A percentile compares a stretch with the other conserved stretches of the same genome.
Evolutionary conservation across 306 rosid genomes (phyloP).

Genomic region (Rosa multiflora): DNA sequence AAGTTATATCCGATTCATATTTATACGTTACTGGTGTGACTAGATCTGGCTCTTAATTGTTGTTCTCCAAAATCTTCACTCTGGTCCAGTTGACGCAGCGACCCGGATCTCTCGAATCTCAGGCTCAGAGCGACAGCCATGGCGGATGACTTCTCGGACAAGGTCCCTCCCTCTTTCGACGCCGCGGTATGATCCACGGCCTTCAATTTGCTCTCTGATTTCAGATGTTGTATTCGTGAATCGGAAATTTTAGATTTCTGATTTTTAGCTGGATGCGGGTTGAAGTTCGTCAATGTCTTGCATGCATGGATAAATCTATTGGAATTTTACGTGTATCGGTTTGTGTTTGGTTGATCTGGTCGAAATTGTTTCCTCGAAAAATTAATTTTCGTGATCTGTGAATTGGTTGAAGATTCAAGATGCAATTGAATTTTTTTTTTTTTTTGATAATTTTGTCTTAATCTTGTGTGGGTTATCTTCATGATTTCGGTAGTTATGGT

Average conservation of each 20-base stretch:
- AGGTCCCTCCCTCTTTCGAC: conserved; percentile 53
- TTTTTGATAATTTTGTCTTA: neutral
- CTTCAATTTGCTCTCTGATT: neutral
- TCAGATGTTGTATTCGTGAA: neutral
- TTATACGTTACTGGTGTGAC: neutral
- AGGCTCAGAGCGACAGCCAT: conserved; percentile 28
- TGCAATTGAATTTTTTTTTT: neutral
- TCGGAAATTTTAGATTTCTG: neutral
- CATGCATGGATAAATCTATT: neutral
- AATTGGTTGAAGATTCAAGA: neutral
- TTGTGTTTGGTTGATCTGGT: neutral
- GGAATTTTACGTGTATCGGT: neutral
- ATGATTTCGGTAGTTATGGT: neutral
- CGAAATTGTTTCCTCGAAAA: neutral
- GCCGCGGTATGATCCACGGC: conserved; percentile 32
- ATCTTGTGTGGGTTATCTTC: neutral
- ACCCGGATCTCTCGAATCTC: conserved; percentile 30
- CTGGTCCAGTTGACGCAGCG: neutral
- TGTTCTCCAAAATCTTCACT: conserved; percentile 12
- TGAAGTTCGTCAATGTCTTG: neutral
- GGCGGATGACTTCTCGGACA: conserved; percentile 43
- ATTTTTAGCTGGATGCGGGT: neutral
- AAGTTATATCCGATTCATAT: neutral
- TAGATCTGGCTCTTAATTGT: neutral
- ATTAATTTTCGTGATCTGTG: neutral